Conservation (phyloP, 768 basidiomycete species). For the Collybiopsis confluens region DNA sequence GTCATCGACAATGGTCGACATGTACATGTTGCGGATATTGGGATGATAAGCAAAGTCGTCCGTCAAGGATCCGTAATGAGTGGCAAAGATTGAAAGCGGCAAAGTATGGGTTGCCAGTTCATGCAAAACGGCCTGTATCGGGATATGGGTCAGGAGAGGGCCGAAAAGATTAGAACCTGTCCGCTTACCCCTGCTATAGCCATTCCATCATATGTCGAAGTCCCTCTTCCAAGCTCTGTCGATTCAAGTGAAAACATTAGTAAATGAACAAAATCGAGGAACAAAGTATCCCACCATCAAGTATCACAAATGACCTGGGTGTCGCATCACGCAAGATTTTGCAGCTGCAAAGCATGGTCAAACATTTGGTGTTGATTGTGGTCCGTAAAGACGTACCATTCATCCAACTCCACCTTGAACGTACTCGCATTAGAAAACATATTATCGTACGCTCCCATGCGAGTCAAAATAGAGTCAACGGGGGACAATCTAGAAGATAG, state of each 20-base stretch:
- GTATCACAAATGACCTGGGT: slow-evolving; percentile 87
- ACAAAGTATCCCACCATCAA: slow-evolving; percentile 67
- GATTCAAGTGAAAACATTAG: too few relatives aligned
- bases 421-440: slow-evolving; percentile 94
- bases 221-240: slow-evolving; percentile 89
- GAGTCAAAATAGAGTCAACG: slow-evolving; percentile 87
- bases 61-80: slow-evolving; percentile 94
- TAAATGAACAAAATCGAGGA: slow-evolving; percentile 10
- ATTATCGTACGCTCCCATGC: slow-evolving; percentile 99
- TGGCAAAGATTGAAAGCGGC: slow-evolving; percentile 93
- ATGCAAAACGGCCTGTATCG: slow-evolving; percentile 78
- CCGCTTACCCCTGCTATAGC: slow-evolving; percentile 84
- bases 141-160: slow-evolving; percentile 1
- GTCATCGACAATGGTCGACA: slow-evolving; percentile 92
- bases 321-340: slow-evolving; percentile 94
- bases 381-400: slow-evolving; percentile 56
- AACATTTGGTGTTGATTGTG: neutral
- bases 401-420: slow-evolving; percentile 98
- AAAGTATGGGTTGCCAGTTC: slow-evolving; percentile 91
- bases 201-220: slow-evolving; percentile 98
- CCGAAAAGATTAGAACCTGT: neutral
- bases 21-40: slow-evolving; percentile 92
- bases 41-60: slow-evolving; percentile 92
- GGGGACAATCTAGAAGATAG: slow-evolving; percentile 62
- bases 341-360: slow-evolving; percentile 46